Conservation (phyloP, 2,329 filamentous ascomycete species). For the Aspergillus sp. region DNA sequence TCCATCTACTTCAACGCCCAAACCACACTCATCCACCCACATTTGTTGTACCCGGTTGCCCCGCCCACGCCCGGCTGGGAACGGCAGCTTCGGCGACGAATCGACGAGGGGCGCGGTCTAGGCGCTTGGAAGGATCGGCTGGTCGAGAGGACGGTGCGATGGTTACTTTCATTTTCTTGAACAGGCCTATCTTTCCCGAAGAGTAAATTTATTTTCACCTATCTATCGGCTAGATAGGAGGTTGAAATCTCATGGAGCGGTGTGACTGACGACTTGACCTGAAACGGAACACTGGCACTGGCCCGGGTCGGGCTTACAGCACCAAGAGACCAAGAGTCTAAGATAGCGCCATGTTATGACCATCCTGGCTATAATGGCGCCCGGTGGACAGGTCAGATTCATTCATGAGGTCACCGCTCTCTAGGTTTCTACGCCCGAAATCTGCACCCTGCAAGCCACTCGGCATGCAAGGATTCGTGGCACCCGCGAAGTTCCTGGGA, state of each 20-base stretch:
- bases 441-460: background rate
- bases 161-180: background rate
- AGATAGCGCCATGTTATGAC: background rate
- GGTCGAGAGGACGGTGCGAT: background rate
- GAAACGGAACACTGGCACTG: too few relatives aligned
- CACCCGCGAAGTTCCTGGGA: conserved; percentile 2
- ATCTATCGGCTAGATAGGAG: too few relatives aligned
- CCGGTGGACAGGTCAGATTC: background rate
- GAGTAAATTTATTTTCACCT: too few relatives aligned
- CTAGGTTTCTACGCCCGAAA: background rate
- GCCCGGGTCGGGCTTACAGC: too few relatives aligned
- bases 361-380: background rate
- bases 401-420: background rate
- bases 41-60: conserved; percentile 9
- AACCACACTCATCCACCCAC: conserved; percentile 12
- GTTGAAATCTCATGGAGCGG: background rate
- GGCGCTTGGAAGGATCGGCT: background rate
- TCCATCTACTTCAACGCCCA: conserved; percentile 21
- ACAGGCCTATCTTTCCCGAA: too few relatives aligned
- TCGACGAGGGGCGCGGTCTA: conserved; percentile 7
- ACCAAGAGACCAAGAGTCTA: too few relatives aligned
- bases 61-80: conserved; percentile 7
- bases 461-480: conserved; percentile 6
- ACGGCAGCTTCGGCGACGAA: background rate
- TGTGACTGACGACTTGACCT: background rate